Conservation (phyloP, 495 filamentous ascomycete genomes). For the Lophiostoma macrostomum region DNA sequence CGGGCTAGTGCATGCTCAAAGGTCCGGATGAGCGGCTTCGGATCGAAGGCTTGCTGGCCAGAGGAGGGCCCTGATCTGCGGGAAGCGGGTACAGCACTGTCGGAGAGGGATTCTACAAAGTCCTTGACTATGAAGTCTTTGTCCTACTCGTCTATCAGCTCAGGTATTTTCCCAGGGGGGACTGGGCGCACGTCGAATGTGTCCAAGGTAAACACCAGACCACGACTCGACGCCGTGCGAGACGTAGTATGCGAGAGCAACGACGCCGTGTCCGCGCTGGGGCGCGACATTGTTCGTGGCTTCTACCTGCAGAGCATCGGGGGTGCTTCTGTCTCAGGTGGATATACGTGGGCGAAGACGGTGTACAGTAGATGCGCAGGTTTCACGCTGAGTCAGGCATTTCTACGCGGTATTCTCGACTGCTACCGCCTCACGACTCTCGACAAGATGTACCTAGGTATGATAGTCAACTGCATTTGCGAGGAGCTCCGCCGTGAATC, state of each 20-base stretch:
- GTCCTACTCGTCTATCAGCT: slow-evolving; percentile 36
- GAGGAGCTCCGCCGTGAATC: no score
- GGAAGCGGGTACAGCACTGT: slow-evolving; percentile 67
- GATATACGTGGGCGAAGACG: no score
- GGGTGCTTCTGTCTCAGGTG: background rate
- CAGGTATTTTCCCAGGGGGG: background rate
- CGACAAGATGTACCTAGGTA: no score
- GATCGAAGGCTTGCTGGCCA: slow-evolving; percentile 69
- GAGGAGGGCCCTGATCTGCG: slow-evolving; percentile 65
- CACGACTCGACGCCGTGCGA: slow-evolving; percentile 43
- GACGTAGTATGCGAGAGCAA: slow-evolving; percentile 29
- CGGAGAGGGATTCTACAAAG: slow-evolving; percentile 91
- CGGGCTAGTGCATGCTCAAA: slow-evolving; percentile 86
- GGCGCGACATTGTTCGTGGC: slow-evolving; percentile 26
- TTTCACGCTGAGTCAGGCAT: background rate
- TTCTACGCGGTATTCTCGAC: no score
- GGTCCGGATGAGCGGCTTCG: slow-evolving; percentile 91
- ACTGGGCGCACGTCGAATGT: slow-evolving; percentile 65
- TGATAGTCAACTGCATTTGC: no score
- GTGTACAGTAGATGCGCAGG: background rate
- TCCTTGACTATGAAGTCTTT: slow-evolving; percentile 97
- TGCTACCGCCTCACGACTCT: no score
- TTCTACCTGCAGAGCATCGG: slow-evolving; percentile 16
- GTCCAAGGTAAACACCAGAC: slow-evolving; percentile 77
- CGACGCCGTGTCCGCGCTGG: slow-evolving; percentile 32